Percentiles rank a stretch among this genome's conserved stretches.
Conservation (phyloP, 2,329 filamentous ascomycete genomes). For the Colletotrichum brevisporum region DNA sequence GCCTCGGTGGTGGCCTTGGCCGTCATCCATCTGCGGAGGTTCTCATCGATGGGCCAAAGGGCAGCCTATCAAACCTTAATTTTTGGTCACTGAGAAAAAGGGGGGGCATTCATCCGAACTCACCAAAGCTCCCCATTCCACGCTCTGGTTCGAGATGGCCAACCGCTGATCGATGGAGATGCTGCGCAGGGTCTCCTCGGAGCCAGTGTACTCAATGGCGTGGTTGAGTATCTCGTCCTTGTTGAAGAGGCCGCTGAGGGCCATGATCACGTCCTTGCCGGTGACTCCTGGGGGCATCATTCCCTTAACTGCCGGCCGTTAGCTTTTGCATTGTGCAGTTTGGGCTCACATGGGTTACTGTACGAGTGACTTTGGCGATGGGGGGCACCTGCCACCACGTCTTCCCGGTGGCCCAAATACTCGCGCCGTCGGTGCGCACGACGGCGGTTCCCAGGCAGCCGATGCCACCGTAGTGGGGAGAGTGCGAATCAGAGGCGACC, state of each 20-base stretch:
- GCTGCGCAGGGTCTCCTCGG: slow-evolving; percentile 80
- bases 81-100: slow-evolving; percentile 43
- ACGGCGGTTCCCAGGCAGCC: slow-evolving; percentile 80
- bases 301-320: too few species aligned
- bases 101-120: not conserved
- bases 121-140: slow-evolving; percentile 80
- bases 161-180: slow-evolving; percentile 81
- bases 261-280: slow-evolving; percentile 95
- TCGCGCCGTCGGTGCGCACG: slow-evolving; percentile 89
- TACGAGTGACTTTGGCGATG: slow-evolving; percentile 84
- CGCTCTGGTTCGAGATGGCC: slow-evolving; percentile 85
- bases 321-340: too few species aligned
- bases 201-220: slow-evolving; percentile 88
- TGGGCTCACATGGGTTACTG: slow-evolving; percentile 58
- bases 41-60: slow-evolving; percentile 84
- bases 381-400: slow-evolving; percentile 95
- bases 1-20: slow-evolving; percentile 81
- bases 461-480: slow-evolving; percentile 87
- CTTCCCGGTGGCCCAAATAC: slow-evolving; percentile 84
- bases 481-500: slow-evolving; percentile 85
- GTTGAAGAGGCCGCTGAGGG: slow-evolving; percentile 88
- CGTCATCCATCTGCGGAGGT: slow-evolving; percentile 81
- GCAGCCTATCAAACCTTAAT: slow-evolving; percentile 52
- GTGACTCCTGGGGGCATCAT: slow-evolving; percentile 83
- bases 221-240: slow-evolving; percentile 93